Percentiles rank a stretch among this genome's conserved stretches.
Conservation (phyloP, 2,329 filamentous ascomycete species). For the Akanthomyces muscarius region DNA sequence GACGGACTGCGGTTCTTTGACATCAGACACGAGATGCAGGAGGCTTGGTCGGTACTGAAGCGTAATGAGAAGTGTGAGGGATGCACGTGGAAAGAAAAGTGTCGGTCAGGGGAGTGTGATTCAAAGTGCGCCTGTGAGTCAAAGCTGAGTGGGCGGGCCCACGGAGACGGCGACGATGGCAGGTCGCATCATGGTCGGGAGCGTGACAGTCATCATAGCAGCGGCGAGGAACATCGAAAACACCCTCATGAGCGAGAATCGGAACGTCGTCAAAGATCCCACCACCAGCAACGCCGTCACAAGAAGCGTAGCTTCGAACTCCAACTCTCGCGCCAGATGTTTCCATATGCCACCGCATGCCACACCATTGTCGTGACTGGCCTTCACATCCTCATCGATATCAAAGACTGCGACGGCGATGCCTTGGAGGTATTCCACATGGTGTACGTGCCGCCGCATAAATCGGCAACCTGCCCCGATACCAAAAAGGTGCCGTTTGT, state of each 20-base stretch:
- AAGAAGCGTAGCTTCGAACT: neutral
- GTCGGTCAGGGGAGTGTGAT: neutral
- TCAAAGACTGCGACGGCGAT: constrained; percentile 3
- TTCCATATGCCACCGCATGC: constrained; percentile 6
- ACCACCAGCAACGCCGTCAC: neutral
- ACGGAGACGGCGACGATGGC: neutral
- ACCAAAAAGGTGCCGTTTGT: constrained; percentile 13
- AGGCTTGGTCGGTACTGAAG: constrained; percentile 6
- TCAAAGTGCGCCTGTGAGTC: neutral
- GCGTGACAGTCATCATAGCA: neutral
- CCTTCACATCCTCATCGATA: constrained; percentile 2
- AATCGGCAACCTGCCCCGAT: neutral
- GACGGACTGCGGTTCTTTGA: constrained; percentile 12
- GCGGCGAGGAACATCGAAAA: neutral
- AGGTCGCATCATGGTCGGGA: too few species aligned
- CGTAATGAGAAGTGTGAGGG: neutral
- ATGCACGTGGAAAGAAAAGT: neutral
- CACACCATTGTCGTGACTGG: neutral
- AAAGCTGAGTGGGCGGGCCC: neutral
- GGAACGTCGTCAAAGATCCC: neutral
- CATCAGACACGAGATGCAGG: constrained; percentile 11
- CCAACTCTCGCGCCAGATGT: constrained; percentile 13
- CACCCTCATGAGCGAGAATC: neutral
- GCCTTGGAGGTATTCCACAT: constrained; percentile 4
- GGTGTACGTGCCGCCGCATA: constrained; percentile 2